phyloP scores from a whole-genome alignment of 2,329 filamentous ascomycete genomes.

The Sporothrix luriei region DNA sequence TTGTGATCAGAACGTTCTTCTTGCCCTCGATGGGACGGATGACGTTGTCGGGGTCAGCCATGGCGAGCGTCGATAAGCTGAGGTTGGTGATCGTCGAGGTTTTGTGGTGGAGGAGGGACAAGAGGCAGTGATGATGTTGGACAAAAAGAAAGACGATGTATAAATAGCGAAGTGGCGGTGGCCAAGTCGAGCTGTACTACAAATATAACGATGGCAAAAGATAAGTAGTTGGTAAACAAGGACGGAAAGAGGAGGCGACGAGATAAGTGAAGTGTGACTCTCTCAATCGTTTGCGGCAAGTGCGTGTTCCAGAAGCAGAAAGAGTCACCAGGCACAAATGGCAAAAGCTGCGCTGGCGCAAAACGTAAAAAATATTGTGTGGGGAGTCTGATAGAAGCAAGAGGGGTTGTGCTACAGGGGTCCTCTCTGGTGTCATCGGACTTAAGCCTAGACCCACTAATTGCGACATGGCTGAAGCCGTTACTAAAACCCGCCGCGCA shows the following conservation, averaged over 20 bases:
- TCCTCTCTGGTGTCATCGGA: conserved; percentile 6
- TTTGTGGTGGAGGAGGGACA: not conserved
- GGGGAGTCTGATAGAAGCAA: not conserved
- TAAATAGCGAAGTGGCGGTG: not conserved
- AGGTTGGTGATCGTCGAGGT: not conserved
- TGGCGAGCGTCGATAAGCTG: not conserved
- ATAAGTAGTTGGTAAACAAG: not conserved
- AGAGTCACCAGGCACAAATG: conserved; percentile 22
- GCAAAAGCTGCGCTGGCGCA: not conserved
- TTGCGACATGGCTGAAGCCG: conserved; percentile 12
- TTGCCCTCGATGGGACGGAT: conserved; percentile 71
- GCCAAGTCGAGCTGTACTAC: not conserved
- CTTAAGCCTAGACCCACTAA: conserved; percentile 17
- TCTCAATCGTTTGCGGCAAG: conserved; percentile 6
- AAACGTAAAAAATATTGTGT: not conserved
- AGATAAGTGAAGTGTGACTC: conserved; percentile 17
- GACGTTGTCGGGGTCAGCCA: conserved; percentile 25
- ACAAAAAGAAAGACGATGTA: not conserved
- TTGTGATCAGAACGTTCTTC: conserved; percentile 85
- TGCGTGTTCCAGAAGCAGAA: conserved; percentile 24
- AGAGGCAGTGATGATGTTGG: too few species aligned
- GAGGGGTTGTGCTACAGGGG: conserved; percentile 24
- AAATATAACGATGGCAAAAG: not conserved
- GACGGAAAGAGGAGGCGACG: not conserved
- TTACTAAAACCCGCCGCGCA: not conserved